Base-by-base conservation (phyloP, 257 asterid species). In the Nicotiana attenuata region DNA sequence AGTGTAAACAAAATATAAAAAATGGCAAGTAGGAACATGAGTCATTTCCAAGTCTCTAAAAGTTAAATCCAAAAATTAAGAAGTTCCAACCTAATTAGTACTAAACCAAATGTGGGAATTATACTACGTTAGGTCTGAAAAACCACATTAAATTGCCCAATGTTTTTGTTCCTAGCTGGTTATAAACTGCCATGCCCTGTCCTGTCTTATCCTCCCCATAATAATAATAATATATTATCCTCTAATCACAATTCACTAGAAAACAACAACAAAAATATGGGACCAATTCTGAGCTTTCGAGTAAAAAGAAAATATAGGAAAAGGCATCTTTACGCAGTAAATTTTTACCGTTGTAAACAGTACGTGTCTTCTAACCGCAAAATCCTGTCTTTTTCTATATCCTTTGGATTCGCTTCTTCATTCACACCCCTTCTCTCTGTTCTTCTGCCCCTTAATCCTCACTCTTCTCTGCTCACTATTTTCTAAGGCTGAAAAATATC, bases 341-440 rank as follows among this genome's bases (percentile, higher is more conserved):
- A 81, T 57, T 91, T 69, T 56, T 84, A 90, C 98, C 98, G 98
- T 94, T 94, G 77, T 80, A 75, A 19, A 5, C 11, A 82, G 87
- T 90, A 80, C 88, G 88, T 87, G 90, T 83, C 85, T 4, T 8
- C 57, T 81, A 87, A 65, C 57, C 28, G 15, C 16, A 52, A 79
- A 90, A 92, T 90, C 89, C 50, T 88, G 93, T 90, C 92, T 57
- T 77, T 82, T 69, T 78, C 81, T 68, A 81, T 82, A 81, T 82
- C 82, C 93, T 66, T 88, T 84, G 94, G 93, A 90, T 91, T 88
- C 93, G 81, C 92, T 69, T 31, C 84, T 85, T 82, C 85, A 68
- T 81, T 80, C 84, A 77, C 85, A 80, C 80, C 80, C 80, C 85
- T 41, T 50, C 84, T 55, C 78, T 71, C 55, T 38, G 6, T 11